Conservation (phyloP, 1,284 basidiomycete genomes). For the Papiliotrema fonsecae region DNA sequence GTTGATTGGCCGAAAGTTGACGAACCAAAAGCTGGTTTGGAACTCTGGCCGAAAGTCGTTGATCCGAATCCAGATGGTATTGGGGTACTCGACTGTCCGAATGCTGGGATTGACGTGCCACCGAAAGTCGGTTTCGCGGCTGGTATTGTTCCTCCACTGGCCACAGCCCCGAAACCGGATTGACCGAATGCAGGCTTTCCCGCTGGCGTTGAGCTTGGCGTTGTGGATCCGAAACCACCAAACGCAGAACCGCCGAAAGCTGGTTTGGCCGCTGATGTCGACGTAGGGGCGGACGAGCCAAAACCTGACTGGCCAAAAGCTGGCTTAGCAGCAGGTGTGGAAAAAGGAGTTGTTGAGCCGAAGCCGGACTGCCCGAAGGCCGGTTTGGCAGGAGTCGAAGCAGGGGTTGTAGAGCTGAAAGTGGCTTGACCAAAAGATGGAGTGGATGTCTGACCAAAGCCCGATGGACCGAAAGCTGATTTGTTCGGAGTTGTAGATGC, state of each 20-base stretch:
- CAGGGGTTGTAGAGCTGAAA: slow-evolving; percentile 5
- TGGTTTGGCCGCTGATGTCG: slow-evolving; percentile 10
- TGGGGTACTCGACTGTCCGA: slow-evolving; percentile 6
- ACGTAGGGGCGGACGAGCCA: slow-evolving; percentile 6
- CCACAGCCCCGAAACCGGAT: slow-evolving; percentile 4
- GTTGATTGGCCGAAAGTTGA: slow-evolving; percentile 4
- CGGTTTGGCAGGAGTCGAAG: slow-evolving; percentile 12
- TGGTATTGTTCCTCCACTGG: neutral
- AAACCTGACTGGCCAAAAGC: slow-evolving; percentile 1
- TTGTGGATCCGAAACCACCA: slow-evolving; percentile 2
- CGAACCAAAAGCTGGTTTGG: slow-evolving; percentile 15
- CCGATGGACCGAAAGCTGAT: slow-evolving; percentile 8
- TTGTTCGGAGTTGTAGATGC: neutral
- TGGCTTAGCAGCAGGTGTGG: slow-evolving; percentile 6
- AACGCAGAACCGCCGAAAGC: slow-evolving; percentile 6
- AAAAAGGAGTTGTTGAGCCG: slow-evolving; percentile 8
- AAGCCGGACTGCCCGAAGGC: slow-evolving; percentile 17
- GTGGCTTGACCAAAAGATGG: neutral
- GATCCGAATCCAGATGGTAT: slow-evolving; percentile 5
- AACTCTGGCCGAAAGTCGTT: slow-evolving; percentile 16
- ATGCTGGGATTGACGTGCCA: neutral
- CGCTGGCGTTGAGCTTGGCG: slow-evolving; percentile 3
- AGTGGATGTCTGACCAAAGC: slow-evolving; percentile 13
- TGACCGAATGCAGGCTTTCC: slow-evolving; percentile 11
- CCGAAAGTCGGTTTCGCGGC: slow-evolving; percentile 6